phyloP scores from a whole-genome alignment of 192 early-diverging fungal species.

The Backusella macrospora region DNA sequence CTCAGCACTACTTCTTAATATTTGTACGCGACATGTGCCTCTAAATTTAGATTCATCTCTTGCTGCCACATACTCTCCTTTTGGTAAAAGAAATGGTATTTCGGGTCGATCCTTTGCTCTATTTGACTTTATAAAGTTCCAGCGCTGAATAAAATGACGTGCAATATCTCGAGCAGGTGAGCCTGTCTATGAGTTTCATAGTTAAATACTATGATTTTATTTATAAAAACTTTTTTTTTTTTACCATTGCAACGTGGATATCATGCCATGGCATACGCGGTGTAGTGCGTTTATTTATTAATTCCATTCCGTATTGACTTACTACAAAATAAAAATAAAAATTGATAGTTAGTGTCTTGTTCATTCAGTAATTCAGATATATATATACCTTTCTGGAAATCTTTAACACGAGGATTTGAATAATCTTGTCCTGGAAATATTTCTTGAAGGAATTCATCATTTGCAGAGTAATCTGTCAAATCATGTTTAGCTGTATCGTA shows the following conservation, averaged over 20 bases:
- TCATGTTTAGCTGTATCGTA: constrained; percentile 83
- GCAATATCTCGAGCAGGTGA: constrained; percentile 80
- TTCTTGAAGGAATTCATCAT: constrained; percentile 40
- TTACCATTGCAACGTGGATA: constrained; percentile 72
- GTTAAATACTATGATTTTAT: too few relatives aligned
- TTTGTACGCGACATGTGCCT: constrained; percentile 70
- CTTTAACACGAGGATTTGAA: constrained; percentile 87
- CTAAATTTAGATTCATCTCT: constrained; percentile 63
- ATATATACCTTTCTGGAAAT: constrained; percentile 63
- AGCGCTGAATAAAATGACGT: constrained; percentile 90
- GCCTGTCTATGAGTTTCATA: constrained; percentile 50
- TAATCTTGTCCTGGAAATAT: constrained; percentile 83
- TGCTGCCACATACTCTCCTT: constrained; percentile 70
- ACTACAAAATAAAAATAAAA: constrained; percentile 23
- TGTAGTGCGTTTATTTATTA: constrained; percentile 48
- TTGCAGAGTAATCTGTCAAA: constrained; percentile 66
- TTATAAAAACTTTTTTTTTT: background rate
- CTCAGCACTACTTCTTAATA: constrained; percentile 68
- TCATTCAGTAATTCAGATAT: background rate
- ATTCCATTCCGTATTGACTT: constrained; percentile 27
- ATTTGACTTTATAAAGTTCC: constrained; percentile 85
- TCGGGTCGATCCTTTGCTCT: constrained; percentile 61
- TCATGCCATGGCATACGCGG: constrained; percentile 94
- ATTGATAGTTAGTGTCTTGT: background rate
- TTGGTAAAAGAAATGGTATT: constrained; percentile 73